A percentile compares a stretch with the other conserved stretches of the same genome.
These are phyloP conservation scores for Angophora floribunda DNA, from an alignment of 345 rosid genomes.

Conservation along the genomic window DNA sequence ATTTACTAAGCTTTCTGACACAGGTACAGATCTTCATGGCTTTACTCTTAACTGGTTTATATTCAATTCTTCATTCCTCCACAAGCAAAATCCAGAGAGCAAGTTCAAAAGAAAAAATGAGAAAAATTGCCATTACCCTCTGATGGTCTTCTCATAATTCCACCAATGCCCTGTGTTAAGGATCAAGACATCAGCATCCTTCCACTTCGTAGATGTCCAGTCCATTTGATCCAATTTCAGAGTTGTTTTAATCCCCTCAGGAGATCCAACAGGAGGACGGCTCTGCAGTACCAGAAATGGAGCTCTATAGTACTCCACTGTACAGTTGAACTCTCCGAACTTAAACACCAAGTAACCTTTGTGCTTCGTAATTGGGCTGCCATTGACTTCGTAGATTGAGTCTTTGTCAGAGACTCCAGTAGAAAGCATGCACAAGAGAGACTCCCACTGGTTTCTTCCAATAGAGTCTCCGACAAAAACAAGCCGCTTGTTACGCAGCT, in stretches of 20 bases:
- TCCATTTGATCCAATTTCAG: constrained; percentile 85
- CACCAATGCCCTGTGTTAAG: constrained; percentile 97
- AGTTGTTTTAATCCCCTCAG: constrained; percentile 43
- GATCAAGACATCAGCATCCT: constrained; percentile 63
- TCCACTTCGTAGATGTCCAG: constrained; percentile 69
- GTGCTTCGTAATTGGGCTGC: constrained; percentile 84
- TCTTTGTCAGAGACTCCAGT: constrained; percentile 46
- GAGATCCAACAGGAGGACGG: constrained; percentile 62
- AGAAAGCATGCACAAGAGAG: constrained; percentile 78
- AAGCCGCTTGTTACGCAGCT: constrained; percentile 60
- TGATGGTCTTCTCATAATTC: constrained; percentile 85
- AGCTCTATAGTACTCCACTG: constrained; percentile 82
- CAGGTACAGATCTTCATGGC: background rate
- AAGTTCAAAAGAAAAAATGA: background rate
- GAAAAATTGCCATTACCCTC: constrained; percentile 41
- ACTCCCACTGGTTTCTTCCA: constrained; percentile 98
- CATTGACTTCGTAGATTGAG: constrained; percentile 78
- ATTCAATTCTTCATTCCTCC: background rate
- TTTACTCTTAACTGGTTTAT: background rate
- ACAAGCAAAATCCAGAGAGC: background rate
- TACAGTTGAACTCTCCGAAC: constrained; percentile 79
- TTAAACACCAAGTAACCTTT: constrained; percentile 71
- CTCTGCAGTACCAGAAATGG: constrained; percentile 80
- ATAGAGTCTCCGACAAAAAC: constrained; percentile 92
- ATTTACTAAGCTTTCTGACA: background rate